phyloP scores from a whole-genome alignment of 2,329 filamentous ascomycete genomes.

The Scopulariopsis brevicaulis region DNA sequence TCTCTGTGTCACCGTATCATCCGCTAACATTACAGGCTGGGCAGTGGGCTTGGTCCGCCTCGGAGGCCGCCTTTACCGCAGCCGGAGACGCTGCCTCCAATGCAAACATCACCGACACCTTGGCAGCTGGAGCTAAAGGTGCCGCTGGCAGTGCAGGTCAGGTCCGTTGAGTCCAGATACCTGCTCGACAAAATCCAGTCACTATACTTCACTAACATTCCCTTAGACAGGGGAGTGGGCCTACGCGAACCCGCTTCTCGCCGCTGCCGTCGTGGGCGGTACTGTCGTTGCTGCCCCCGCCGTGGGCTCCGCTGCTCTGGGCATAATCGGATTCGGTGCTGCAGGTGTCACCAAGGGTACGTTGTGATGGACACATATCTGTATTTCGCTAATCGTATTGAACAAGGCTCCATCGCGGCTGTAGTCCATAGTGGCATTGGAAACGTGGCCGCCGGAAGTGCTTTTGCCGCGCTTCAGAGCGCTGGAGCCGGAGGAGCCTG shows the following conservation, averaged over 20 bases:
- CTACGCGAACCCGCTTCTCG: background rate
- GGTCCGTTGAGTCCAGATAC: too few relatives aligned
- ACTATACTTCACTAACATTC: background rate
- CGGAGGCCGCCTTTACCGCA: too few relatives aligned
- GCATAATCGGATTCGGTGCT: background rate
- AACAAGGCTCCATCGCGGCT: conserved; percentile 14
- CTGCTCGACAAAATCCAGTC: too few relatives aligned
- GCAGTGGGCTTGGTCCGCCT: too few relatives aligned
- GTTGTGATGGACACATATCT: background rate
- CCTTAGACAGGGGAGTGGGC: background rate
- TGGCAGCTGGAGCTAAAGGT: too few relatives aligned
- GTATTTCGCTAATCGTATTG: background rate
- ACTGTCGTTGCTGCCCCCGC: background rate
- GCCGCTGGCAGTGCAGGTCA: too few relatives aligned
- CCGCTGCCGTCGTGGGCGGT: background rate
- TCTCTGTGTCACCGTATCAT: too few relatives aligned
- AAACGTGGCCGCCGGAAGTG: conserved; percentile 11
- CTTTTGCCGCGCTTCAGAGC: conserved; percentile 19
- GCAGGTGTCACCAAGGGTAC: background rate
- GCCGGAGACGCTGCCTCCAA: too few relatives aligned
- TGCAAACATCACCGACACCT: too few relatives aligned
- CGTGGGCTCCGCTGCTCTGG: background rate
- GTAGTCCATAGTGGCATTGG: conserved; percentile 15
- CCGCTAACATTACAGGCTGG: too few relatives aligned
- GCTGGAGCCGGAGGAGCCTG: conserved; percentile 17